Percentiles rank a stretch among this genome's conserved stretches.
Evolutionary conservation across 2,329 filamentous ascomycete genomes (phyloP).

Genomic region (Pyrenophora tritici-repentis): DNA sequence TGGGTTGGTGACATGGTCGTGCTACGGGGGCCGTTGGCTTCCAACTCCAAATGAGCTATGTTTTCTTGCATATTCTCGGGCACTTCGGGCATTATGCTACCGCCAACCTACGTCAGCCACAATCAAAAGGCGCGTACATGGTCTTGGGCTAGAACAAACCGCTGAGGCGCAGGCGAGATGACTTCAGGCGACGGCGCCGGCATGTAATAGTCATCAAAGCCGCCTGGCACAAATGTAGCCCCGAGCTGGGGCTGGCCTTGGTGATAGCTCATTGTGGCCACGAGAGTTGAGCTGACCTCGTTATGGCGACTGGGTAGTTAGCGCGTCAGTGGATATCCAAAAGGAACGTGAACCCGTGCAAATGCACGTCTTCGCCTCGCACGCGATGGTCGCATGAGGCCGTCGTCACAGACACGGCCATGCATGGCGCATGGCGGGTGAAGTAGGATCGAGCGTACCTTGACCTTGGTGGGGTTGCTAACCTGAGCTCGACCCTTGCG

Average conservation of each 20-base stretch:
- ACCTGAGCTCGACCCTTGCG: slow-evolving; percentile 16
- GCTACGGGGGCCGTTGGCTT: slow-evolving; percentile 61
- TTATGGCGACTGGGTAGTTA: slow-evolving; percentile 20
- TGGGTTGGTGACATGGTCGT: slow-evolving; percentile 38
- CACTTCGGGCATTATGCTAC: slow-evolving; percentile 90
- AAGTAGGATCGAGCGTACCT: slow-evolving; percentile 28
- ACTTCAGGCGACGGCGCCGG: slow-evolving; percentile 61
- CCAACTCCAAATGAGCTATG: slow-evolving; percentile 86
- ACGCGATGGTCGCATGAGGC: slow-evolving; percentile 17
- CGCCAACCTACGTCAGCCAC: slow-evolving; percentile 38
- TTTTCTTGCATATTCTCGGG: slow-evolving; percentile 96
- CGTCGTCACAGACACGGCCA: slow-evolving; percentile 23
- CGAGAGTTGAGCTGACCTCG: slow-evolving; percentile 11
- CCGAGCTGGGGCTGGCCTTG: slow-evolving; percentile 44
- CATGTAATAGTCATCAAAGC: slow-evolving; percentile 71
- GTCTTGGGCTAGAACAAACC: slow-evolving; percentile 55
- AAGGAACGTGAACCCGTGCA: slow-evolving; percentile 18
- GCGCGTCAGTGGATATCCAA: slow-evolving; percentile 41
- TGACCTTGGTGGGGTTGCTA: slow-evolving; percentile 33
- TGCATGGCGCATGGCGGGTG: slow-evolving; percentile 30
- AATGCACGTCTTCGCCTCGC: slow-evolving; percentile 17
- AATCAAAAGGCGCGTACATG: slow-evolving; percentile 25
- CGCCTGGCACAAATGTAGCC: slow-evolving; percentile 71
- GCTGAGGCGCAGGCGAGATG: slow-evolving; percentile 71
- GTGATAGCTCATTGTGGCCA: slow-evolving; percentile 45